phyloP scores from a whole-genome alignment of 441 rosid species.

The Populus trichocarpa region DNA sequence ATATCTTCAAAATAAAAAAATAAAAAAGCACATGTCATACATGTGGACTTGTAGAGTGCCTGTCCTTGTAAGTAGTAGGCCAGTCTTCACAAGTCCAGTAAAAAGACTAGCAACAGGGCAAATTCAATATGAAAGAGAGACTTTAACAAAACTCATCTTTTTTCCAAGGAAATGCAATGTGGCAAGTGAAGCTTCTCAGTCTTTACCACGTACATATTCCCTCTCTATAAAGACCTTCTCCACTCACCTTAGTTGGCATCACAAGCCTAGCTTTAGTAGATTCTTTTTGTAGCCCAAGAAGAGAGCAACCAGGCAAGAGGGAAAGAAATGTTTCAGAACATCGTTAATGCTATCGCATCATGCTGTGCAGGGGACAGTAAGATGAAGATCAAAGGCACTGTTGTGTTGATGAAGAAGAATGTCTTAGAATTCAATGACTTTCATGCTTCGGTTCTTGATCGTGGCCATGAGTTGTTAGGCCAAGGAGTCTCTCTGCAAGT shows the following conservation, averaged over 20 bases:
- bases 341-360: constrained; percentile 20
- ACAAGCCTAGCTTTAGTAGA: background rate
- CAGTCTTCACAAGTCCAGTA: background rate
- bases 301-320: background rate
- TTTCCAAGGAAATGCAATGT: background rate
- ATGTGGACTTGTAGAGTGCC: background rate
- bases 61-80: background rate
- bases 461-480: constrained; percentile 61
- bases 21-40: background rate
- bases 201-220: background rate
- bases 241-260: background rate
- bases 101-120: background rate
- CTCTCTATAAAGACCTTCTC: background rate
- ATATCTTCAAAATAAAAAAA: background rate
- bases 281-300: background rate
- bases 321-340: constrained; percentile 24
- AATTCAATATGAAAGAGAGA: background rate
- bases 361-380: constrained; percentile 14
- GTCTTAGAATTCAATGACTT: constrained; percentile 82
- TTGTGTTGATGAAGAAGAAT: constrained; percentile 77
- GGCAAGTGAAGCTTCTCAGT: background rate
- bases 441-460: constrained; percentile 57
- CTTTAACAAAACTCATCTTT: background rate
- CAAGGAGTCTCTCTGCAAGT: constrained; percentile 59
- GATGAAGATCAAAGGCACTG: constrained; percentile 56